Evolutionary conservation across 1,139 yeast species (phyloP).

Genomic region (Hyphopichia burtonii): DNA sequence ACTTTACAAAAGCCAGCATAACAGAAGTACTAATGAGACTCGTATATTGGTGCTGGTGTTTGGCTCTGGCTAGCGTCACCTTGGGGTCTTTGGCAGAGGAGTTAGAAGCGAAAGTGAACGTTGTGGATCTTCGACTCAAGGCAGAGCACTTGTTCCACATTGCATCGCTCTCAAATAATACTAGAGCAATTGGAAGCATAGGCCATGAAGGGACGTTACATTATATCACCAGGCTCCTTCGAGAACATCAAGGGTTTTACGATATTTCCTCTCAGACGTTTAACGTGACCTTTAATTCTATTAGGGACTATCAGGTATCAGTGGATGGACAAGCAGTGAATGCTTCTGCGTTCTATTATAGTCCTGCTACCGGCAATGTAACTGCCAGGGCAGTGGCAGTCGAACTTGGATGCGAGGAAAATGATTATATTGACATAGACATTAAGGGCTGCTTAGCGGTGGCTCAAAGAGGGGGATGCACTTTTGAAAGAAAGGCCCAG

Average conservation of each 20-base stretch:
- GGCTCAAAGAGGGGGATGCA: slow-evolving; percentile 4
- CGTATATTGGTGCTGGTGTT: too few relatives aligned
- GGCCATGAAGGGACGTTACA: slow-evolving; percentile 3
- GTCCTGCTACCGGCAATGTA: background rate
- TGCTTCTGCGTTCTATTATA: background rate
- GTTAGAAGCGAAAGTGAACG: slow-evolving; percentile 4
- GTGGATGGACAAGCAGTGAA: background rate
- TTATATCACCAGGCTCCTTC: background rate
- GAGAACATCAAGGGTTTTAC: background rate
- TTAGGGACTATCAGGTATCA: background rate
- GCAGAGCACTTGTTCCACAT: slow-evolving; percentile 2
- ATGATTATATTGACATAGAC: background rate
- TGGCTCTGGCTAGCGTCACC: too few relatives aligned
- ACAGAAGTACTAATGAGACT: too few relatives aligned
- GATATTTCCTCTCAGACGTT: slow-evolving; percentile 2
- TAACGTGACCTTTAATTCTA: slow-evolving; percentile 1
- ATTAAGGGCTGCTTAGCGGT: background rate
- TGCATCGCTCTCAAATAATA: background rate
- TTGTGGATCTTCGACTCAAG: background rate
- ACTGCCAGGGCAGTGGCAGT: background rate
- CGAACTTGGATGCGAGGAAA: background rate
- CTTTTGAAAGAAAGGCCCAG: slow-evolving; percentile 3
- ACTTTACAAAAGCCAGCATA: too few relatives aligned
- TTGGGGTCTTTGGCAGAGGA: background rate
- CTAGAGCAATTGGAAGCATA: slow-evolving; percentile 4